Percentiles rank a stretch among this genome's conserved stretches.
Conservation (phyloP, 768 basidiomycete species). For the Chlorophyllum brunneum region DNA sequence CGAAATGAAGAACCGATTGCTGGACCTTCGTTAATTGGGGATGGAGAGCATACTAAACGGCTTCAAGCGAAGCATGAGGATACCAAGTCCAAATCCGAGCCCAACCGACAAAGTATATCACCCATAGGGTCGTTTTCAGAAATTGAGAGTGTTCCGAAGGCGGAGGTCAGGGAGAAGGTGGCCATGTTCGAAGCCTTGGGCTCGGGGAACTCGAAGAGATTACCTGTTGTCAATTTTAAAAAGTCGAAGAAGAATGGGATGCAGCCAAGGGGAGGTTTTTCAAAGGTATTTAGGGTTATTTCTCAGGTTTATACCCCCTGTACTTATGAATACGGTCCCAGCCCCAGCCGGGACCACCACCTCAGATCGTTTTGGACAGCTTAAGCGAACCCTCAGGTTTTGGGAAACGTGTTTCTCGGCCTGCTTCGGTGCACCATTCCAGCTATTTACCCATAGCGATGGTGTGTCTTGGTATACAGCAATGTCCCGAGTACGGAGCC, state of each 20-base stretch:
- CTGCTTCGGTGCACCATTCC: neutral
- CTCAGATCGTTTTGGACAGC: neutral
- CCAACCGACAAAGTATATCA: neutral
- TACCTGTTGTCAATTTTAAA: slow-evolving; percentile 1
- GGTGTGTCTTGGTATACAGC: neutral
- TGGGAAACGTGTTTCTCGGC: neutral
- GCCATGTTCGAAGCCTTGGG: neutral
- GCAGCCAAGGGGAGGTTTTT: neutral
- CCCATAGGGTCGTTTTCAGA: slow-evolving; percentile 6
- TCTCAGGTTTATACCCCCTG: neutral
- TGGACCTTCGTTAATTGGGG: slow-evolving; percentile 1
- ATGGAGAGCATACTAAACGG: slow-evolving; percentile 7
- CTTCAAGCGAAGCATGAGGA: neutral
- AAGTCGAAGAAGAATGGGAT: neutral
- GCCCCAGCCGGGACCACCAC: too few relatives aligned
- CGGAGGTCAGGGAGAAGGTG: neutral
- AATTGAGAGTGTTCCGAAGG: neutral
- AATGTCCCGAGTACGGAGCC: neutral
- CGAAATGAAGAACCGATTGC: neutral
- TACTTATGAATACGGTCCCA: too few relatives aligned
- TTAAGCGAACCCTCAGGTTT: neutral
- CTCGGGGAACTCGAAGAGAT: neutral
- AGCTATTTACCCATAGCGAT: slow-evolving; percentile 2
- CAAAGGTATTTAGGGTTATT: neutral
- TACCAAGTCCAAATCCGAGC: neutral